Percentiles rank a stretch among this genome's conserved stretches.
Conservation (phyloP, 139 green algal species). For the Tetraselmis chui region DNA sequence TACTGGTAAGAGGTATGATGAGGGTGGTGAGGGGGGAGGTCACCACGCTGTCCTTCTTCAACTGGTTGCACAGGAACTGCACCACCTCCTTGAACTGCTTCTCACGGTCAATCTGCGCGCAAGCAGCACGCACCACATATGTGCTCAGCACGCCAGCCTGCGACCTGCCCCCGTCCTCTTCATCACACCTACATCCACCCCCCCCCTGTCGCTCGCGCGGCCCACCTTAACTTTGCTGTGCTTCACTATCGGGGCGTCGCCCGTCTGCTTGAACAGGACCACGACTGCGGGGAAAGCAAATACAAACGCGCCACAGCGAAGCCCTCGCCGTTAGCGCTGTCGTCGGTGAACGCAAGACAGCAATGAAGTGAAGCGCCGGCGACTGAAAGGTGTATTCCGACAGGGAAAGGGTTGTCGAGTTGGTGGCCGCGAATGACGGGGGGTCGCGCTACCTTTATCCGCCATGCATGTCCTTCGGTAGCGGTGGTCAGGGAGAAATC, state of each 20-base stretch:
- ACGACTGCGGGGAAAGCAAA: conserved; percentile 39
- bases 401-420: too few relatives aligned
- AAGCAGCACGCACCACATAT: not conserved
- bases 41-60: conserved; percentile 63
- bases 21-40: not conserved
- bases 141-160: too few relatives aligned
- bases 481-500: too few relatives aligned
- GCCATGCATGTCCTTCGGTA: not conserved
- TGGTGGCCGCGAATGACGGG: too few relatives aligned
- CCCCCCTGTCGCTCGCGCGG: not conserved
- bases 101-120: conserved; percentile 17
- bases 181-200: not conserved
- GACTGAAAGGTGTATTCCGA: too few relatives aligned
- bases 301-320: too few relatives aligned
- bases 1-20: too few relatives aligned
- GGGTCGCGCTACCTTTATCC: not conserved
- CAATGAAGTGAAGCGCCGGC: too few relatives aligned
- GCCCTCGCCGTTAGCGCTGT: too few relatives aligned
- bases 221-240: conserved; percentile 80
- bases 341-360: too few relatives aligned
- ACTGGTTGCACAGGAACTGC: conserved; percentile 57
- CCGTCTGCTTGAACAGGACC: conserved; percentile 67
- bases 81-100: conserved; percentile 63
- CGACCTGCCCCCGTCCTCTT: too few relatives aligned
- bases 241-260: conserved; percentile 76